Conservation (phyloP, 805 yeast genomes). For the Suhomyces sp. region DNA sequence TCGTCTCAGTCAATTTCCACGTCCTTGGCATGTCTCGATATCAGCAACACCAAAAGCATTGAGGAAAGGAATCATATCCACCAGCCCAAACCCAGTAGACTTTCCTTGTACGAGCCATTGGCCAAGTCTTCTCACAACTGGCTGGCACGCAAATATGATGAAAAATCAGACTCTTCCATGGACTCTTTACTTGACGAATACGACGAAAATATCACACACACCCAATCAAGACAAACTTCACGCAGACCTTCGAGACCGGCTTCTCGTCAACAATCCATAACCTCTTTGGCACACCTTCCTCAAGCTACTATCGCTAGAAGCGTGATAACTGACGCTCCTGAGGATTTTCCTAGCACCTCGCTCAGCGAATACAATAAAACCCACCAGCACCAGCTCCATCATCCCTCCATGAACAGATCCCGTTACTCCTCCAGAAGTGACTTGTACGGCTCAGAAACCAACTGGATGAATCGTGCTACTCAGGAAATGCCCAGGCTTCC, state of each 20-base stretch:
- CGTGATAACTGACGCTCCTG: constrained; percentile 9
- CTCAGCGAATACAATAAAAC: constrained; percentile 33
- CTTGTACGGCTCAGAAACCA: constrained; percentile 40
- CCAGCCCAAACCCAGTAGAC: constrained; percentile 2
- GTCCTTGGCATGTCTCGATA: constrained; percentile 30
- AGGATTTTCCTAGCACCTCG: constrained; percentile 33
- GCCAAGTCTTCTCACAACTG: not conserved
- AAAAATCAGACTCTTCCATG: constrained; percentile 24
- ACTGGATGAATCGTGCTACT: constrained; percentile 47
- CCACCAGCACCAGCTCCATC: constrained; percentile 15
- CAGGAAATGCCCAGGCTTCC: constrained; percentile 5
- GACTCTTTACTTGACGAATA: constrained; percentile 44
- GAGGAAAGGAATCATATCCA: not conserved
- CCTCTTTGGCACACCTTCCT: not conserved
- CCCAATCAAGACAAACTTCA: constrained; percentile 27
- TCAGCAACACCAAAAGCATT: constrained; percentile 5
- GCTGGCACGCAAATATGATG: constrained; percentile 4
- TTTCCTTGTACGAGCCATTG: not conserved
- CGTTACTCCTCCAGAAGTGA: constrained; percentile 42
- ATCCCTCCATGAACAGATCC: constrained; percentile 1
- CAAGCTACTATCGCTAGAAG: constrained; percentile 3
- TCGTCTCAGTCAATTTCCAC: constrained; percentile 25
- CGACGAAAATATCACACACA: constrained; percentile 40
- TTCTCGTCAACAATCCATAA: constrained; percentile 1
- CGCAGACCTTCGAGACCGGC: constrained; percentile 20